A percentile compares a stretch with the other conserved stretches of the same genome.
phyloP scores from a whole-genome alignment of 371 early-diverging fungal species.

The Funneliformis caledonium region DNA sequence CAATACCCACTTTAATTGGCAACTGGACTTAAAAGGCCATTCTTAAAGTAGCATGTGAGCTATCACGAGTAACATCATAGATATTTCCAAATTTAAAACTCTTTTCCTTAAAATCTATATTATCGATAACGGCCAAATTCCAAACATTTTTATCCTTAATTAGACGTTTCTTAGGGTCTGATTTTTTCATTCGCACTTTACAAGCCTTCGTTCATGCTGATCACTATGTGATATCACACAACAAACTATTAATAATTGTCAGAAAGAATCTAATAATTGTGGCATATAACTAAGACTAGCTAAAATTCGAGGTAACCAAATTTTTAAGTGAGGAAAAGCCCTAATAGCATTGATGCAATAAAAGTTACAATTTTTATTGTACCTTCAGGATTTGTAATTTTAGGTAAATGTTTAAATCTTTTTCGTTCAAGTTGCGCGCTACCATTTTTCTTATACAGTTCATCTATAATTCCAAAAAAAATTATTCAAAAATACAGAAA shows the following conservation, averaged over 20 bases:
- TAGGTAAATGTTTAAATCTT: too few relatives aligned
- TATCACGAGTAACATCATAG: not conserved
- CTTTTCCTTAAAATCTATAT: slow-evolving; percentile 4
- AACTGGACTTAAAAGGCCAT: not conserved
- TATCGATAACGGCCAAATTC: not conserved
- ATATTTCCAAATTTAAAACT: not conserved
- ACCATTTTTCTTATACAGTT: too few relatives aligned
- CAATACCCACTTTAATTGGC: not conserved
- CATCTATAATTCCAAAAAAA: not conserved
- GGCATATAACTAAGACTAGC: not conserved
- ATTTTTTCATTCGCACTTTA: not conserved
- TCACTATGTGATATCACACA: not conserved
- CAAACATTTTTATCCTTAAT: not conserved
- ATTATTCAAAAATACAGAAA: not conserved
- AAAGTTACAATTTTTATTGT: not conserved
- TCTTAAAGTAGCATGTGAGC: not conserved
- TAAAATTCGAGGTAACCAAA: not conserved
- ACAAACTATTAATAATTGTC: not conserved
- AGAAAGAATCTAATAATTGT: not conserved
- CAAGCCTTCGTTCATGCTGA: too few relatives aligned
- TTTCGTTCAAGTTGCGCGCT: too few relatives aligned
- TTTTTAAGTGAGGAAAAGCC: not conserved
- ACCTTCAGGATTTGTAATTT: too few relatives aligned
- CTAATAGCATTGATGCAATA: not conserved
- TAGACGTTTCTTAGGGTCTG: not conserved